Base-by-base conservation (phyloP, 139 green algal genomes). In the Pleodorina starrii region DNA sequence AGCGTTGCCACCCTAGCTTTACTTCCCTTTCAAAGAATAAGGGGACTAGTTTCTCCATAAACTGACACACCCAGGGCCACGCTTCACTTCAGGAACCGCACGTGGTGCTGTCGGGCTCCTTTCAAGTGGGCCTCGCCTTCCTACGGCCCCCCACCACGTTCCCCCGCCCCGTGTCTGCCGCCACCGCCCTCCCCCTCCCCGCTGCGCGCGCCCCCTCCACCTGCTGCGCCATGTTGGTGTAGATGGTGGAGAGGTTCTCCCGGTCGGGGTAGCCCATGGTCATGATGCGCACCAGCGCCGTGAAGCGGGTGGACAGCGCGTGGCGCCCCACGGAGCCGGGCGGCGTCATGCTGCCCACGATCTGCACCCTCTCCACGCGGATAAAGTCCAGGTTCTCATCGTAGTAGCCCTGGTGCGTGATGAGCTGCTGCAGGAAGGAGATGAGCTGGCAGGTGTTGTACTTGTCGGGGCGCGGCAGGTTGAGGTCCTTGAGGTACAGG, bases 391-490 rank as follows among this genome's bases (percentile, higher is more conserved):
- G 89, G 73, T 94, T 84, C 35, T 95, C 93, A 84, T 98, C 95
- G 79, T 98, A 97, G 90, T 96, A 97, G 32, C 94, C 72, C 27
- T 88, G 44, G 86, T 97, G 95, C 3, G 94, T 95, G 36, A 98
- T 91, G 72, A 98, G 92, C 92, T 98, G 96, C 89, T 97, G 96
- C 79, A 97, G 88, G 86, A 98, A 97, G 11, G 94, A 91, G 3
- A 97, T 91, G 40, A 98, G 90, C 92, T 98, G 72, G 85, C 72
- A 84, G 10, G 96, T 98, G 72, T 93, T 91, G 90, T 97, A 98
- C 86, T 97, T 97, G 92, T 97, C 96, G 27, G 96, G 94, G 85
- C 94, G 92, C 5, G 93, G 92, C n/a, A 96, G 90, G 87, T 96
- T 96, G 54, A 94, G 50, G 72, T 91, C 91, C 71, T 96, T 94